A percentile compares a stretch with the other conserved stretches of the same genome.
These are phyloP conservation scores for Diaporthe citriasiana DNA, from an alignment of 2,329 filamentous ascomycete species.

Conservation along the genomic window DNA sequence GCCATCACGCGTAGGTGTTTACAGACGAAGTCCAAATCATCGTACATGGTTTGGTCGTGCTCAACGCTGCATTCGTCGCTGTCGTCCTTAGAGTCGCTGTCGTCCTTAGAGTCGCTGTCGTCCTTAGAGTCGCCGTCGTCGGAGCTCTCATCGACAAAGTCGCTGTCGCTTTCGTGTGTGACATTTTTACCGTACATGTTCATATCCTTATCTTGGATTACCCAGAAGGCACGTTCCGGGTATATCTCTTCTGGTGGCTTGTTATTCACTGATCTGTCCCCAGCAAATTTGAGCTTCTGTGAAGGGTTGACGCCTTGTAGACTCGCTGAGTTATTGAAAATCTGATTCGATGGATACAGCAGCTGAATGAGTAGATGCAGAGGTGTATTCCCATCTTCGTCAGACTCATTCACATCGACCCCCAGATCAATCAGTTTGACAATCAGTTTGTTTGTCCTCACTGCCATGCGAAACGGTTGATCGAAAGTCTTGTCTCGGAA, in stretches of 20 bases:
- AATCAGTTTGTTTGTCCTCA: neutral
- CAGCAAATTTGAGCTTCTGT: neutral
- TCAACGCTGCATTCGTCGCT: no score
- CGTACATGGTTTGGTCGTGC: no score
- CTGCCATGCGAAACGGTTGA: no score
- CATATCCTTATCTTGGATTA: neutral
- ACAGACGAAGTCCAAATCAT: no score
- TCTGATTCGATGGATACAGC: neutral
- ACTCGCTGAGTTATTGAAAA: neutral
- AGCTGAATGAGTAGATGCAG: neutral
- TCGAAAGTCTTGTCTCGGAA: neutral
- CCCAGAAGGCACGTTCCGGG: neutral
- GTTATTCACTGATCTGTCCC: no score
- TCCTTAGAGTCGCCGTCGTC: neutral
- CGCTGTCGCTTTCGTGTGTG: neutral
- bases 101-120: neutral
- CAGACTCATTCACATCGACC: neutral
- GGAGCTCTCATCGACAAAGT: neutral
- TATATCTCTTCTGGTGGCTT: no score
- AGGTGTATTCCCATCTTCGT: neutral
- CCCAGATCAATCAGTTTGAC: neutral
- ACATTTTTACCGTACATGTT: neutral
- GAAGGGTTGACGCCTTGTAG: neutral
- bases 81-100: neutral
- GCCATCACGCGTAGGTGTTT: neutral